Base-by-base conservation (phyloP, 805 yeast genomes). In the Pichia thaimueangensis region DNA sequence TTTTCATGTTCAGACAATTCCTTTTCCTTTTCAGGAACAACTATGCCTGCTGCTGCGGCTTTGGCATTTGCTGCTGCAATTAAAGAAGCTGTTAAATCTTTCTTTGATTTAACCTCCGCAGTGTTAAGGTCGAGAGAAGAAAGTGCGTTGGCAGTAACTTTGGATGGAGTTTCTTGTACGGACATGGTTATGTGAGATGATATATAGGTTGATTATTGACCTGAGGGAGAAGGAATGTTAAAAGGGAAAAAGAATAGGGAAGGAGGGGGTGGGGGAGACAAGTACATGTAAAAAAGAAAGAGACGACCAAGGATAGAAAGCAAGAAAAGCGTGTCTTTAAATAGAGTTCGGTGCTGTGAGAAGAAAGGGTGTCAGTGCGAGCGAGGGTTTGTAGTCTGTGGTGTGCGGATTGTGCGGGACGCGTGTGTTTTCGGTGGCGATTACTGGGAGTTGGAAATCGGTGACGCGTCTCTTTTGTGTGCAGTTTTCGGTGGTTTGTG, bases 161-260 rank as follows among this genome's bases (percentile, higher is more conserved):
- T 80, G 30, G 84, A 77, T 47, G 86, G 86, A 16, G 95, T 84
- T 72, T 80, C 79, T 65, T 78, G 73, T 38, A 66, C 59, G 34
- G 81, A 69, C 76, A 73, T 72, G 7, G 21, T 28, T 3, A 16
- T 19, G 3, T n/a, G n/a, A n/a, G 11, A 9, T 29, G 9, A 3
- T 1, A 29, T 30, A 10, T 16, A 23, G 17, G 9, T 30, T 16
- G 17, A 19, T 10, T 17, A 5, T 22, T 30, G 11, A 23, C 23
- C 3, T 19, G 22, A 31, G 12, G 36, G 19, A 23, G 10, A n/a
- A 19, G n/a, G 16, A 11, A 28, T 15, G 21, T 7, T 20, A 28
- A 24, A 19, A 23, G 24, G 9, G 33, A 17, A 27, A 11, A 22
- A 17, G 17, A 6, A 28, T 4, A 37, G 17, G 30, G 7, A 20